These are phyloP conservation scores for Chamaecrista fasciculata DNA, from an alignment of 306 rosid genomes.

Conservation along the genomic window DNA sequence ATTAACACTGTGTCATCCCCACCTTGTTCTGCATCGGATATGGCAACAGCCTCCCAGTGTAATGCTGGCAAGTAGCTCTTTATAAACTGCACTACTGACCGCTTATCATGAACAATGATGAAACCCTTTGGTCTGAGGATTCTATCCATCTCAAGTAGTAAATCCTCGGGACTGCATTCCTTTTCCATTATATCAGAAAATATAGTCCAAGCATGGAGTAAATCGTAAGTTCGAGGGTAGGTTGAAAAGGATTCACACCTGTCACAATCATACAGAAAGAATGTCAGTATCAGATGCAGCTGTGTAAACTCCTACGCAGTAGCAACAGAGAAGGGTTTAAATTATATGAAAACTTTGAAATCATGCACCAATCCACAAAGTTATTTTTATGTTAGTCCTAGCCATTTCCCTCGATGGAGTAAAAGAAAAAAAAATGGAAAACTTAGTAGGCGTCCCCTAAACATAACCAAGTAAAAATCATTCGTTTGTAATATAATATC, in stretches of 20 bases:
- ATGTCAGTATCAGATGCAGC: constrained; percentile 17
- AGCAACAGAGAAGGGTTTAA: not conserved
- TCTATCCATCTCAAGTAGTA: constrained; percentile 90
- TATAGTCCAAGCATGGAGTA: constrained; percentile 80
- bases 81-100: constrained; percentile 52
- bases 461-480: constrained; percentile 1
- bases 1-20: constrained; percentile 57
- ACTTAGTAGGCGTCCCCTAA: constrained; percentile 7
- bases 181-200: constrained; percentile 77
- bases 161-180: constrained; percentile 76
- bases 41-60: constrained; percentile 82
- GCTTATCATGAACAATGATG: constrained; percentile 66
- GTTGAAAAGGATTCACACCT: constrained; percentile 94
- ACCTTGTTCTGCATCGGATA: constrained; percentile 34
- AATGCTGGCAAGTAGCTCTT: constrained; percentile 65
- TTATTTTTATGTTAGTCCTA: too few relatives aligned
- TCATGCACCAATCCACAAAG: not conserved
- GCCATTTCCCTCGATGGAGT: not conserved
- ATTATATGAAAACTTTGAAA: not conserved
- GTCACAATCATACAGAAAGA: constrained; percentile 32
- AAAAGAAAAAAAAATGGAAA: not conserved
- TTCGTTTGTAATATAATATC: not conserved
- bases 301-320: not conserved
- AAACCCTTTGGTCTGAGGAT: constrained; percentile 85
- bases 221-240: constrained; percentile 87